Base-by-base conservation (phyloP, 768 basidiomycete species). In the Amanita muscaria region DNA sequence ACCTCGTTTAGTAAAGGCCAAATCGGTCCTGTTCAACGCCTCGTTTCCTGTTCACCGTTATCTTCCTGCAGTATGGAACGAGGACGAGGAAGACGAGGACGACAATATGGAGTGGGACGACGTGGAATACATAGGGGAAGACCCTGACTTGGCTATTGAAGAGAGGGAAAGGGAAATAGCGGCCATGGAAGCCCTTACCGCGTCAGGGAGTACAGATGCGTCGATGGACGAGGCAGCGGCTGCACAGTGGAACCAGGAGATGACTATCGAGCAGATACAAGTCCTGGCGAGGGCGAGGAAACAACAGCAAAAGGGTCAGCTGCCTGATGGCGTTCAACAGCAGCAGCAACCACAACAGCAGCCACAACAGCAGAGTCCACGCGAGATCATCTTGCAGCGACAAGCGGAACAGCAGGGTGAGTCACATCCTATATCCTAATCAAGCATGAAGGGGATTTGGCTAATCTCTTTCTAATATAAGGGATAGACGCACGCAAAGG, bases 31-130 rank as follows among this genome's bases (percentile, higher is more conserved):
- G 38, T 96, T 97, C 64, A 85, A 76, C 2, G 67, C 77, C 10
- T 68, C 79, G 5, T 73, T 81, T 36, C 73, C 67, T 18, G 78
- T 87, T 0, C 77, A 81, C 56, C 74, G 84, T 16, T 91, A 89
- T 55, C 80, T 84, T 0, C 88, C 87, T 1, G 81, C 85, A 0
- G 80, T 90, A 14, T 90, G 84, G 84, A 76, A 74, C 40, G 86
- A 90, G 19, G 86, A 84, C 1, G 83, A 85, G 34, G 68, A 76
- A 34, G 70, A 70, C 51, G 80, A 81, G n/a, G 73, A 77, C 8
- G 75, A 80, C 23, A 74, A 76, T 22, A 69, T 67, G 3, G 81
- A 80, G 42, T 85, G 79, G 73, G 79, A 81, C 43, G 74, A 76
- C 24, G 81, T 78, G 10, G 76, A 70, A 3, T 86, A 83, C 49